Percentiles rank a stretch among this genome's conserved stretches.
phyloP scores from a whole-genome alignment of 2,329 filamentous ascomycete species.

The Alternaria sp. region DNA sequence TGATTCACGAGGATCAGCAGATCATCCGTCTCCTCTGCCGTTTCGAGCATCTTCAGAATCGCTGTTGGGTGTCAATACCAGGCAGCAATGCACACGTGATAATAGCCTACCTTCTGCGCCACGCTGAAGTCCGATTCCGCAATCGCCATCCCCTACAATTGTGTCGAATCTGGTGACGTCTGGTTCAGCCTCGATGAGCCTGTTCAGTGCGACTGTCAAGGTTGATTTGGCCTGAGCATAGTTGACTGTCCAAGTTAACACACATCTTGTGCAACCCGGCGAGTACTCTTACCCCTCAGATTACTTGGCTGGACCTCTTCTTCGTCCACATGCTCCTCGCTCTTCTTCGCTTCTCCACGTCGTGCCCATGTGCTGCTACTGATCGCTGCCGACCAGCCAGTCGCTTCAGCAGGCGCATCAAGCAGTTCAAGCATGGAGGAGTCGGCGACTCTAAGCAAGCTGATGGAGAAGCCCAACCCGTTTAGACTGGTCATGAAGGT shows the following conservation, averaged over 20 bases:
- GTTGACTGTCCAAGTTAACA: conserved; percentile 58
- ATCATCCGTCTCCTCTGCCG: conserved; percentile 62
- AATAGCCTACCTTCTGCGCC: conserved; percentile 72
- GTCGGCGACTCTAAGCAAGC: conserved; percentile 70
- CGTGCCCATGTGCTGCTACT: conserved; percentile 66
- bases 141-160: conserved; percentile 89
- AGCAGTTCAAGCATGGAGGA: conserved; percentile 72
- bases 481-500: conserved; percentile 78
- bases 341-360: conserved; percentile 53
- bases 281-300: conserved; percentile 57
- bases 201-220: conserved; percentile 65
- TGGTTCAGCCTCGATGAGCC: conserved; percentile 70
- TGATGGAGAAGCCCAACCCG: conserved; percentile 74
- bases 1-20: conserved; percentile 66
- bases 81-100: conserved; percentile 40
- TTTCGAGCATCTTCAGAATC: conserved; percentile 55
- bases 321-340: conserved; percentile 53
- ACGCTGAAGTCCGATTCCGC: conserved; percentile 83
- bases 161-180: conserved; percentile 76
- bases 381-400: conserved; percentile 71
- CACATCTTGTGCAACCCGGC: neutral
- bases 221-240: conserved; percentile 60
- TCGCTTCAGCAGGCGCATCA: conserved; percentile 72
- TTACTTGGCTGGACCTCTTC: conserved; percentile 62
- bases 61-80: conserved; percentile 43